Evolutionary conservation across 2,329 filamentous ascomycete genomes (phyloP), one percentile per base, ranked within the genome.

Genomic region (Fusarium longipes): DNA sequence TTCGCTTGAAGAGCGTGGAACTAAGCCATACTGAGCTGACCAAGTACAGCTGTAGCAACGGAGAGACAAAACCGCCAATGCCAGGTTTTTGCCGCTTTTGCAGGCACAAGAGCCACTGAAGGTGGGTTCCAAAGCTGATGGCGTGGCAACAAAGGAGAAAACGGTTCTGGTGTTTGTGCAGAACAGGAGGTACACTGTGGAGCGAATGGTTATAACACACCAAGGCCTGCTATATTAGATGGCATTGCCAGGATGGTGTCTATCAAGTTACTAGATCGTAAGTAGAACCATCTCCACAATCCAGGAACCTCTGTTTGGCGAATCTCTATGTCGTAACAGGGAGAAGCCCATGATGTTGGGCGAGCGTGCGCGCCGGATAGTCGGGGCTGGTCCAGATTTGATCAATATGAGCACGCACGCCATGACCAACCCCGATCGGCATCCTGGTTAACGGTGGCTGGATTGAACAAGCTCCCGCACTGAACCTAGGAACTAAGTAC

Each of bases 151-250:
- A 68, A 65, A 63, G 53, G 67, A 60, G 64, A 48, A 52, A 68
- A 63, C 71, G 64, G 66, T 67, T 71, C 60, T 71, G 63, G 58
- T 72, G 61, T 57, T 68, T 35, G 60, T 63, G 69, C 51, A 68
- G 66, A 48, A 65, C 58, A 63, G 64, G 62, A 73, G 62, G 65
- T 57, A 68, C 57, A 60, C 57, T 63, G 70, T 68, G 59, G 69
- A 66, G 70, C 63, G 68, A 57, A 73, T 73, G 59, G 61, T 58
- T 74, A 72, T 75, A 76, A 68, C 66, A 72, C 63, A 69, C 68
- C 71, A 71, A 68, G 74, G 74, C 73, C 57, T 65, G 65, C 63
- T 73, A 75, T 76, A 76, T 65, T 64, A 70, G 72, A 73, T 69
- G 67, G 69, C 55, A 59, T 60, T 59, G 56, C 67, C 64, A 69